Conservation (phyloP, 306 rosid species). For the Lathyrus aphaca region DNA sequence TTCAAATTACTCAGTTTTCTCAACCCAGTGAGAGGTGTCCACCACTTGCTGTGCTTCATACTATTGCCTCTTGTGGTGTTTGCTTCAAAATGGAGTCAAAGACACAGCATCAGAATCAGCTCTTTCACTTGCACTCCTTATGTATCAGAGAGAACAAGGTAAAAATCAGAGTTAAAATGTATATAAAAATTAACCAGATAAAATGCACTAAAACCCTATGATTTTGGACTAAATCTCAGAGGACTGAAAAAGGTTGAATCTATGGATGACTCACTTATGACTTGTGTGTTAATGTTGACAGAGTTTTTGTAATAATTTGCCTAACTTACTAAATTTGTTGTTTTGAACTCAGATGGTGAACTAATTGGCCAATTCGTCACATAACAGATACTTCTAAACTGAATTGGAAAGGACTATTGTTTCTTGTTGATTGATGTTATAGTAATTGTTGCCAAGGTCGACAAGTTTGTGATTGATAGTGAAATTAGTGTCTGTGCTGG, state of each 20-base stretch:
- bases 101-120: conserved; percentile 70
- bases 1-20: conserved; percentile 85
- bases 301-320: conserved; percentile 39
- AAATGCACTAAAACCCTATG: conserved; percentile 33
- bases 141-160: conserved; percentile 98
- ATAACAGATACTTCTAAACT: conserved; percentile 35
- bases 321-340: conserved; percentile 36
- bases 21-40: conserved; percentile 98
- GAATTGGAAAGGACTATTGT: conserved; percentile 20
- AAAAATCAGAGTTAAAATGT: conserved; percentile 5
- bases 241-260: conserved; percentile 36
- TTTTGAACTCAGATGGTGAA: conserved; percentile 41
- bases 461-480: conserved; percentile 21
- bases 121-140: conserved; percentile 93
- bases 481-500: conserved; percentile 35
- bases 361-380: conserved; percentile 33
- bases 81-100: conserved; percentile 99
- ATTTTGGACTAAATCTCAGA: conserved; percentile 55
- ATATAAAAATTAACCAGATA: background rate
- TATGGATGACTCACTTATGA: conserved; percentile 38
- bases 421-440: conserved; percentile 22
- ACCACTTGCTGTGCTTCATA: conserved; percentile 98
- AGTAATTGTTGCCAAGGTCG: conserved; percentile 24
- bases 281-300: conserved; percentile 39
- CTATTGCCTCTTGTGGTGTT: conserved; percentile 76